Evolutionary conservation across 352 stramenopile genomes (phyloP), one percentile per base, ranked within the genome.

Genomic region (Peronospora belbahrii): DNA sequence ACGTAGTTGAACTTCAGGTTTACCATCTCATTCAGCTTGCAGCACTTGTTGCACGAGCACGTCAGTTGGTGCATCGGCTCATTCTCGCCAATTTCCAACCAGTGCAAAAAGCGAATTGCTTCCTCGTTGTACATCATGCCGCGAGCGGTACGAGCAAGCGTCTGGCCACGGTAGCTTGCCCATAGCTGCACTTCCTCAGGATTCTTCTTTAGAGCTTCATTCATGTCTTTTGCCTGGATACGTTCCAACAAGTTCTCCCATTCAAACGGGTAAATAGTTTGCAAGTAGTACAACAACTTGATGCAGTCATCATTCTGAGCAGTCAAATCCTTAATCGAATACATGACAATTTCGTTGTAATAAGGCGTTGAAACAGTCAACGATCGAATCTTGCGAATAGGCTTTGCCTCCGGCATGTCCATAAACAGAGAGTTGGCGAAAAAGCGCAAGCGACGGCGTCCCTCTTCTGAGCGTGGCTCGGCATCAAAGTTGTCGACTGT

Each of bases 211-310:
- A 91, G 35, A 3, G 80, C 80, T 56, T 88, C 77, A 10, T 79
- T 70, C 70, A 87, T 81, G 25, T 91, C 80, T 56, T 88, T 88
- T 0, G 57, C 66, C n/a, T 72, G 58, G 30, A 91, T 61, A 31
- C 80, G 76, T 23, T 91, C 80, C 5, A 91, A 48, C 6, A 91
- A 43, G 38, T 91, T 91, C 42, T 85, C 69, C 70, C 73, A 91
- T 50, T 91, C 80, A 38, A 83, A 85, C 9, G 74, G 76, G 41
- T 91, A 86, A 25, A 91, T 89, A n/a, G 80, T 91, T 56, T 88
- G 66, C 51, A 95, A 62, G 56, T 99, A 99, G 20, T 98, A 93
- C 46, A 99, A 66, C 17, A 96, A 88, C 41, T 94, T 98, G 24
- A 99, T 92, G 56, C 91, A 94, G 59, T 91, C 80, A 46, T 88